Evolutionary conservation across 345 rosid genomes (phyloP), one percentile per base, ranked within the genome.

Genomic region (Pistacia vera): DNA sequence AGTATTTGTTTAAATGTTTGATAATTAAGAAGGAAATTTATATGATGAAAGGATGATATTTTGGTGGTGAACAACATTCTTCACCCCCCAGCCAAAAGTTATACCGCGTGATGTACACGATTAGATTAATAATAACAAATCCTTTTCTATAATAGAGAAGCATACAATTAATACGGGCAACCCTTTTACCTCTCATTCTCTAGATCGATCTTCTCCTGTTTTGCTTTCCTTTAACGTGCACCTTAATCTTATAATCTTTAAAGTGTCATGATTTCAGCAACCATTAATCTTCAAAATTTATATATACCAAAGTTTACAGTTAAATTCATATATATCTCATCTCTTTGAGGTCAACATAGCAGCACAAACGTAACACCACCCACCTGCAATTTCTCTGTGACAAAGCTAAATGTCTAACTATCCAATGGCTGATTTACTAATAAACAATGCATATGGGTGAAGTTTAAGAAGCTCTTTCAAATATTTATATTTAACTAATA

Each of bases 61-160:
- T 72, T 61, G 25, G 8, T 59, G 55, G 75, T 59, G 74, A 22
- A 25, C 67, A 72, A 38, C 75, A 38, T 38, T 38, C 41, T 38
- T 63, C 49, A 18, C 41, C 22, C 49, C 8, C 10, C 13, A 44
- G 49, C 49, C 49, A 63, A 63, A 64, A 18, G 46, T 55, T 70
- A n/a, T 74, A 60, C 68, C 67, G 79, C 82, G 84, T 83, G 86
- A 83, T 79, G 64, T 70, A 66, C 66, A 81, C 78, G 72, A 75
- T 80, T 71, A 63, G 80, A 51, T 59, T 65, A 60, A 77, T 63
- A 59, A 25, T 57, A 66, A 57, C 25, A 49, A 18, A 5, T 4
- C 22, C 20, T 77, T 83, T 63, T 41, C 33, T 30, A 30, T 30
- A 30, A 30, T 30, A 30, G 33, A 30, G 33, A 30, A 30, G 33